Conservation (phyloP, 2,329 filamentous ascomycete genomes). For the Aspergillus candidus region DNA sequence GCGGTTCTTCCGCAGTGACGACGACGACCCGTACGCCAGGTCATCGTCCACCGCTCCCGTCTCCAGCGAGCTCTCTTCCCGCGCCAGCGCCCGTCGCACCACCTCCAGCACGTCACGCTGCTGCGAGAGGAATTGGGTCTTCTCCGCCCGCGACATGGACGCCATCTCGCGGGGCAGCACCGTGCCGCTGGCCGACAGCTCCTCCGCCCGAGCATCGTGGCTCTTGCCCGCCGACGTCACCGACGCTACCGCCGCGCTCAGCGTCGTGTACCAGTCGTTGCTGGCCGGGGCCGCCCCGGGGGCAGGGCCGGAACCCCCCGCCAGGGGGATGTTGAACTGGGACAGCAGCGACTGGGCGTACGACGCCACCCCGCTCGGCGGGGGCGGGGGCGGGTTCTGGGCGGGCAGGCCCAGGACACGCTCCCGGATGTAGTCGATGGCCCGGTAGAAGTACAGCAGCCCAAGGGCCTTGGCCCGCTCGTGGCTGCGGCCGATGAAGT, state of each 20-base stretch:
- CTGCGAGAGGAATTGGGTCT: conserved; percentile 66
- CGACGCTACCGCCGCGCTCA: conserved; percentile 67
- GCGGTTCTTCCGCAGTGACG: conserved; percentile 64
- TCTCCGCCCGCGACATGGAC: conserved; percentile 55
- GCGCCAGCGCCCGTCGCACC: conserved; percentile 70
- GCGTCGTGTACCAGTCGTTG: conserved; percentile 68
- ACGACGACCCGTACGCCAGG: conserved; percentile 36
- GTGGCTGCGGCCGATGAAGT: conserved; percentile 76
- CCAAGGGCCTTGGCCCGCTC: conserved; percentile 71
- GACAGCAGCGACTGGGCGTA: conserved; percentile 81
- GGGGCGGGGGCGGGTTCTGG: conserved; percentile 43
- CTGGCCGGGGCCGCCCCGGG: conserved; percentile 28
- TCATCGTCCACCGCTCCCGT: conserved; percentile 28
- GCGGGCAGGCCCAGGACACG: conserved; percentile 73
- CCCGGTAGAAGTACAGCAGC: conserved; percentile 65
- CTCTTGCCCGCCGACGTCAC: conserved; percentile 43
- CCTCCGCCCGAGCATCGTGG: conserved; percentile 39
- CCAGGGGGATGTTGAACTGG: conserved; percentile 73
- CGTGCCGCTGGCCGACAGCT: conserved; percentile 53
- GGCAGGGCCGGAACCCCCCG: conserved; percentile 42
- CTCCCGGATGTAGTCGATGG: conserved; percentile 66
- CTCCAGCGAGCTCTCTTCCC: conserved; percentile 62
- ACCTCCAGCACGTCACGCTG: conserved; percentile 73
- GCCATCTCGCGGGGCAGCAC: conserved; percentile 66
- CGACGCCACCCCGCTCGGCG: conserved; percentile 35